These are phyloP conservation scores for Clarkia xantiana DNA, from an alignment of 345 rosid species.

Conservation along the genomic window DNA sequence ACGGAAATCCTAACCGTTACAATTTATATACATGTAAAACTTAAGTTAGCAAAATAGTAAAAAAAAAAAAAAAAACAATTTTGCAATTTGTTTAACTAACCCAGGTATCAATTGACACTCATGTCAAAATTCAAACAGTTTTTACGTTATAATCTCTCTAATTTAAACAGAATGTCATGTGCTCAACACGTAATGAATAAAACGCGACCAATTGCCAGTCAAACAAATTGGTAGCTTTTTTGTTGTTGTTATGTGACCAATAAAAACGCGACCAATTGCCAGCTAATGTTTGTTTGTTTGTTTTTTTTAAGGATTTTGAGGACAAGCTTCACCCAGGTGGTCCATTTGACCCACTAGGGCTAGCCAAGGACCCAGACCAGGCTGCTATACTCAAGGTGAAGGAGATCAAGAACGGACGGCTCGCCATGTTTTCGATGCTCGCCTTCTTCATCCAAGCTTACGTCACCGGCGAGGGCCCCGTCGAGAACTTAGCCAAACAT, in stretches of 20 bases:
- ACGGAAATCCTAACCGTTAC: no score
- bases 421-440: constrained; percentile 94
- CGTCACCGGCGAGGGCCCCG: constrained; percentile 92
- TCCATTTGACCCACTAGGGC: constrained; percentile 88
- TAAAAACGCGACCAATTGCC: no score
- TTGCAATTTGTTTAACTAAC: no score
- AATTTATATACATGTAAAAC: no score
- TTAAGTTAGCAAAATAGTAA: no score
- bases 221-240: background rate
- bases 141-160: no score
- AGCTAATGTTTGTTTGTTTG: background rate
- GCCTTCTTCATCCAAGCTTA: constrained; percentile 83
- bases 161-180: no score
- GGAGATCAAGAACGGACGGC: constrained; percentile 90
- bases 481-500: constrained; percentile 82
- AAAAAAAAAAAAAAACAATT: no score
- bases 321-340: constrained; percentile 98
- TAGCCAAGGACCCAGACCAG: constrained; percentile 88
- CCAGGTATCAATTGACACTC: no score
- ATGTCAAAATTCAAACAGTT: no score
- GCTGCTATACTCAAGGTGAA: constrained; percentile 86
- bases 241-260: background rate
- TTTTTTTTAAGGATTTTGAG: constrained; percentile 45
- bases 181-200: no score
- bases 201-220: no score